Base-by-base conservation (phyloP, 495 filamentous ascomycete genomes). In the Viridothelium virens region DNA sequence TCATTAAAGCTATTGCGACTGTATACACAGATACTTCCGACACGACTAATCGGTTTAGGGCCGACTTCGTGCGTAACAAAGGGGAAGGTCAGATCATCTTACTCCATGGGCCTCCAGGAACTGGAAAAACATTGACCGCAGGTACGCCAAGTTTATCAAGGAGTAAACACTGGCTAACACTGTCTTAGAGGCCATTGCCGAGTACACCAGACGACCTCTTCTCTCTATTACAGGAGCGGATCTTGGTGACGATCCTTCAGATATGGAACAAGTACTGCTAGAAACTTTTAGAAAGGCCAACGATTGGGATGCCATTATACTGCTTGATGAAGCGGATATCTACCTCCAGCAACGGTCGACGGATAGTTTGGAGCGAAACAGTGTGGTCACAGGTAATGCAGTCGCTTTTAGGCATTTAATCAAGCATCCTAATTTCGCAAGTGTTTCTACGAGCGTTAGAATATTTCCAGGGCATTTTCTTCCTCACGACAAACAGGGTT, bases 401-500 rank as follows among this genome's bases (percentile, higher is more conserved):
- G 41, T 14, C 6, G 0, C 39, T 12, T 44, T 5, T 44, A 12
- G 39, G 12, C 6, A 44, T 5, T 44, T 44, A 6, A 6, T 5
- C 39, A 6, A 44, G 12, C 6, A 44, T 44, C 39, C 5, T 44
- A 12, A 44, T 12, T 44, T n/a, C n/a, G 39, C 12, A 77, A 36
- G 76, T 84, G 3, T 86, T 87, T 66, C 73, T 87, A 0, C 76
- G 85, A 2, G 75, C 77, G 0, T 72, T 87, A 0, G 85, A 87
- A 61, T 86, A 84, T 68, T 86, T 85, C 64, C 65, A 77, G 0
- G 84, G 84, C 1, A 82, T 86, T 34, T 71, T 86, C 0, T 81
- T 86, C 67, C 71, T 87, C 0, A 86, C 84, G 0, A 85, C 80
- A 0, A 87, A 85, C 67, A 73, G 83, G 7, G 79, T 86, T 1